phyloP scores from a whole-genome alignment of 2,329 filamentous ascomycete genomes.

The Akanthomyces uredinophilus region DNA sequence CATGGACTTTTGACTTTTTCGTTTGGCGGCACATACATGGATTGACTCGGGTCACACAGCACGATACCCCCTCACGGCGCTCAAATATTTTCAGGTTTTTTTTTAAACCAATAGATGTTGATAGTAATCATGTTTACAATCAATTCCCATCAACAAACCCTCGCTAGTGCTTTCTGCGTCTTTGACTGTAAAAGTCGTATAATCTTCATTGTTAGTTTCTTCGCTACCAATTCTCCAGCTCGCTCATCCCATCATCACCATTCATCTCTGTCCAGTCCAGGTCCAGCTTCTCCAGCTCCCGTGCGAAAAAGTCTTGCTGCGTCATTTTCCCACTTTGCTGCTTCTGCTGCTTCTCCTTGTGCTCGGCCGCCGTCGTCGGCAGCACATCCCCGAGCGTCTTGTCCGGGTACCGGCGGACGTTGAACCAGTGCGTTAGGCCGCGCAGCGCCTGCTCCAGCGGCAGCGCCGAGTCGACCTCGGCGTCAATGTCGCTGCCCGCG shows the following conservation, averaged over 20 bases:
- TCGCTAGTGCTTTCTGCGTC: neutral
- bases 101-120: neutral
- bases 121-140: neutral
- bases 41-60: neutral
- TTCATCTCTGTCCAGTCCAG: slow-evolving; percentile 41
- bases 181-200: neutral
- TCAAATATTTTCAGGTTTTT: neutral
- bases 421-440: slow-evolving; percentile 91
- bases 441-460: slow-evolving; percentile 87
- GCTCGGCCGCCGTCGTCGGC: slow-evolving; percentile 58
- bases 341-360: neutral
- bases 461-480: slow-evolving; percentile 86
- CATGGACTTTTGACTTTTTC: neutral
- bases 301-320: slow-evolving; percentile 70
- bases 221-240: slow-evolving; percentile 27
- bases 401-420: slow-evolving; percentile 75
- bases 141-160: neutral
- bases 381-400: slow-evolving; percentile 60
- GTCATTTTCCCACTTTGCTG: neutral
- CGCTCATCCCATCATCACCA: slow-evolving; percentile 29
- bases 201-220: neutral
- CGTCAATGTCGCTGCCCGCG: slow-evolving; percentile 83
- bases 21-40: neutral
- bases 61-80: slow-evolving; percentile 4
- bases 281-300: slow-evolving; percentile 71